Percentiles rank a stretch among this genome's conserved stretches.
These are phyloP conservation scores for Collybiopsis luxurians DNA, from an alignment of 768 basidiomycete species.

Conservation along the genomic window DNA sequence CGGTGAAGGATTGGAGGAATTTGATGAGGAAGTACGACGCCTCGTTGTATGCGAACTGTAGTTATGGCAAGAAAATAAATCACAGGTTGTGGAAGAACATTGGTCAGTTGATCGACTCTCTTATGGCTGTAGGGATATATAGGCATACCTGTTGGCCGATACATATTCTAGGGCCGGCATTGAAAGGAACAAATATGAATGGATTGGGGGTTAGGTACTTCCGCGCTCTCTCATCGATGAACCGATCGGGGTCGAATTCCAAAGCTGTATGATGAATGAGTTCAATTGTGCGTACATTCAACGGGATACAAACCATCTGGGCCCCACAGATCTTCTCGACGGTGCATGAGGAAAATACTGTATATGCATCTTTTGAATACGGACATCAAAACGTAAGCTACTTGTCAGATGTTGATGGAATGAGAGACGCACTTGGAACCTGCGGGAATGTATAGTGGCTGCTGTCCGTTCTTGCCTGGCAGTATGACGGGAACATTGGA, in stretches of 20 bases:
- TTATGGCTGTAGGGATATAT: not conserved
- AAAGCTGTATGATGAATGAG: conserved; percentile 31
- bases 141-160: conserved; percentile 38
- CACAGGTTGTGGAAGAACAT: not conserved
- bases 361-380: conserved; percentile 34
- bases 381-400: not conserved
- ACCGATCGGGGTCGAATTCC: conserved; percentile 64
- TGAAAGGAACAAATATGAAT: conserved; percentile 51
- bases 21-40: conserved; percentile 61
- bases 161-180: conserved; percentile 49
- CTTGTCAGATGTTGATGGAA: not conserved
- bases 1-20: conserved; percentile 52
- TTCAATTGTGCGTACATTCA: not conserved
- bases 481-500: conserved; percentile 15
- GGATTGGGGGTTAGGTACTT: conserved; percentile 57
- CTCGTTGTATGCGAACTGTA: conserved; percentile 62
- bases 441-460: conserved; percentile 26
- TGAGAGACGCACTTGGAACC: conserved; percentile 21
- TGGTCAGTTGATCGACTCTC: too few relatives aligned
- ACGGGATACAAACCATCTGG: conserved; percentile 47
- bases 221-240: conserved; percentile 56
- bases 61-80: too few relatives aligned
- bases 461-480: conserved; percentile 15
- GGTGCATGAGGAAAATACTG: conserved; percentile 56
- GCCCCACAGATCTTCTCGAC: conserved; percentile 63